Percentiles rank a stretch among this genome's conserved stretches.
Conservation (phyloP, 164 flowering plant species). For the Tinospora cordifolia region DNA sequence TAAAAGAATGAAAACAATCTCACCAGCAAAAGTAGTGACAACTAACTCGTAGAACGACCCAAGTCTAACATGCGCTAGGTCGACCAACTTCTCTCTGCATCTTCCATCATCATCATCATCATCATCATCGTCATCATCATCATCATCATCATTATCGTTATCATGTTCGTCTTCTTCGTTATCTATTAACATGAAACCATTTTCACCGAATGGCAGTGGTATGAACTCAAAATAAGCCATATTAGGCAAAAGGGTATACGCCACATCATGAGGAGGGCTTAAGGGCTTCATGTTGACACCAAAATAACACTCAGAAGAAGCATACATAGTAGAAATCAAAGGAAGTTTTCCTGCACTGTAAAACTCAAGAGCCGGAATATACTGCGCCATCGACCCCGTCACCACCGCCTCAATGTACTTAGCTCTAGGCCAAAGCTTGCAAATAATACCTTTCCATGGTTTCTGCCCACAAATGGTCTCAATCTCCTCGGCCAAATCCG, state of each 20-base stretch:
- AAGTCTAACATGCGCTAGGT: conserved; percentile 47
- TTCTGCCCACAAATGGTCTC: conserved; percentile 36
- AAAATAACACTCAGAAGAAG: conserved; percentile 76
- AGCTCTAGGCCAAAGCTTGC: conserved; percentile 67
- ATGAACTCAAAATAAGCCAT: conserved; percentile 72
- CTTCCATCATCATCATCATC: conserved; percentile 33
- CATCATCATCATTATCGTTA: conserved; percentile 15
- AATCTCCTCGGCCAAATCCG: conserved; percentile 47
- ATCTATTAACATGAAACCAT: conserved; percentile 28
- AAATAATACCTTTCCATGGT: conserved; percentile 73
- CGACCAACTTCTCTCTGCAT: conserved; percentile 32
- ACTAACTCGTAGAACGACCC: conserved; percentile 73
- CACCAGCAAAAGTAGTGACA: conserved; percentile 79
- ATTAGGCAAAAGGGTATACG: conserved; percentile 70
- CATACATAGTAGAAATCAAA: conserved; percentile 65
- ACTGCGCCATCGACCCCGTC: conserved; percentile 86
- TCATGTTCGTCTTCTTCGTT: background rate
- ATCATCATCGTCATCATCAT: conserved; percentile 14
- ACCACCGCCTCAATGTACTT: conserved; percentile 84
- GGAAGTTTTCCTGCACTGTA: conserved; percentile 62
- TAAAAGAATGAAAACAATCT: background rate
- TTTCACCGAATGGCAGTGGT: conserved; percentile 39
- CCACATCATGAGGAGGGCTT: conserved; percentile 51
- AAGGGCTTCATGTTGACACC: conserved; percentile 77
- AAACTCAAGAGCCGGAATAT: conserved; percentile 60